Conservation (phyloP, 2,329 filamentous ascomycete genomes). For the Curvularia spicifera region DNA sequence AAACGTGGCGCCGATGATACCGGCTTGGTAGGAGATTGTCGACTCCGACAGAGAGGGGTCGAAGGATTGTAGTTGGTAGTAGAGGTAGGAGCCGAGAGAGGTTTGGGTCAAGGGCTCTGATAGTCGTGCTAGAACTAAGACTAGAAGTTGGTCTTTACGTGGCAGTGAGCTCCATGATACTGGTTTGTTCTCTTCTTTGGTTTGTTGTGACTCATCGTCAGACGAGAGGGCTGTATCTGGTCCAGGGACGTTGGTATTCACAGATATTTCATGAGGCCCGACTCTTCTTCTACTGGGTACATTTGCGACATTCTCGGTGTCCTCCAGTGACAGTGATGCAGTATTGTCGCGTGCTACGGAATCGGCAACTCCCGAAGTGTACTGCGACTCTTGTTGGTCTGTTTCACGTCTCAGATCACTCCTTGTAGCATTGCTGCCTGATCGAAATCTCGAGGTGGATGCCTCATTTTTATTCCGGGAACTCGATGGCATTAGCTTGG, state of each 20-base stretch:
- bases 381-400: not conserved
- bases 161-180: conserved; percentile 77
- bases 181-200: conserved; percentile 49
- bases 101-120: conserved; percentile 85
- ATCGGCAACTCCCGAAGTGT: not conserved
- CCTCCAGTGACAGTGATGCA: not conserved
- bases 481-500: conserved; percentile 2
- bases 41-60: conserved; percentile 63
- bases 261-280: conserved; percentile 22
- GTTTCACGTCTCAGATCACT: not conserved
- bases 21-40: conserved; percentile 77
- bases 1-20: conserved; percentile 78
- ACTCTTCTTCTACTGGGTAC: not conserved
- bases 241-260: conserved; percentile 29
- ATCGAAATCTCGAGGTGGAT: not conserved
- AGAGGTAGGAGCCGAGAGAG: conserved; percentile 70
- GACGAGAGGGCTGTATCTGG: conserved; percentile 25
- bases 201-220: conserved; percentile 32
- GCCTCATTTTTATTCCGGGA: not conserved
- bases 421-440: not conserved
- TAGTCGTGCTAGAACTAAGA: conserved; percentile 78
- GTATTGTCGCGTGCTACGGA: not conserved
- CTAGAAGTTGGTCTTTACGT: conserved; percentile 75
- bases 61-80: conserved; percentile 87
- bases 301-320: conserved; percentile 9